Base-by-base conservation (phyloP, 2,329 filamentous ascomycete species). In the Cadophora sp. region DNA sequence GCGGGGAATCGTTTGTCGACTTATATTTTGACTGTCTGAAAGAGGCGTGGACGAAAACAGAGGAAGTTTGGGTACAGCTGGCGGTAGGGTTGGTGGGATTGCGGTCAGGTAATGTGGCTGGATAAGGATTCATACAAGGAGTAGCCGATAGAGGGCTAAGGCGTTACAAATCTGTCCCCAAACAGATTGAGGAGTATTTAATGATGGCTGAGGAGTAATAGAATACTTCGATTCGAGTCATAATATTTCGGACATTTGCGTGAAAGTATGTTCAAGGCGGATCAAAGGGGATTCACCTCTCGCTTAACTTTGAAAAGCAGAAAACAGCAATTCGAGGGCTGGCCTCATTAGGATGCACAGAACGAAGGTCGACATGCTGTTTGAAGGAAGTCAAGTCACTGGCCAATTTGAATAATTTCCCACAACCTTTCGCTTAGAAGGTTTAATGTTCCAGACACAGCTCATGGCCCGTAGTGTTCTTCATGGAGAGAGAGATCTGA, bases 1-100 rank as follows among this genome's bases (percentile, higher is more conserved):
- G n/a, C 81, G 4, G 70, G 70, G 29, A 68, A 70, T 65, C 63
- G 71, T 19, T 65, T 73, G 61, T 69, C 61, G 64, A 46, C 61
- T 53, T 72, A 71, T 66, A 62, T 46, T 22, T 27, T 60, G 43
- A 62, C 55, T n/a, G 8, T 16, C 19, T 55, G 29, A 31, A 37
- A 12, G 8, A 37, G 2, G 9, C 34, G 3, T 37, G 9, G 3
- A 37, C 14, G 46, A 12, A 34, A 29, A 31, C 1, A 11, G 43
- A 8, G 43, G 43, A 9, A 9, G 43, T 48, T 46, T 48, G 19
- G 43, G 7, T 37, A 37, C 34, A 37, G 34, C 8, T 37, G 34
- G 34, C 34, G 8, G 7, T 34, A n/a, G 31, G 31, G 4, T 34
- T 5, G 31, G 31, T 34, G 31, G 31, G 5, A 34, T 34, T 34